Base-by-base conservation (phyloP, 2,329 filamentous ascomycete genomes). In the Calonectria naviculata region DNA sequence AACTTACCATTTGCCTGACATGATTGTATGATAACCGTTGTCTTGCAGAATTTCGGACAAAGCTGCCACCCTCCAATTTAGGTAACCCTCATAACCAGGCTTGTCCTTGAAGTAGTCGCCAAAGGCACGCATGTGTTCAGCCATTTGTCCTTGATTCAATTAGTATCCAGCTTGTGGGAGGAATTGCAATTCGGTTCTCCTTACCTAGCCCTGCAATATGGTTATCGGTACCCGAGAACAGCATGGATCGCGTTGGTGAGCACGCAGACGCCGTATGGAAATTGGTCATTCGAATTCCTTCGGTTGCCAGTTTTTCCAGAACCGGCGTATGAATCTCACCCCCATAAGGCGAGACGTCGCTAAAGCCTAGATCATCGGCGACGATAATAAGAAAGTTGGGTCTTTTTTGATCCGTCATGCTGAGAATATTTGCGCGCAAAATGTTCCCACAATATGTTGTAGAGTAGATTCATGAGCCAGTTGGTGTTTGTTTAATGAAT, bases 191-290 rank as follows among this genome's bases (percentile, higher is more conserved):
- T 80, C 90, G 87, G 52, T 87, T 85, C 74, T 91, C 80, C 71
- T 89, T 88, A 0, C 89, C 89, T 0, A 91, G 81, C 1, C 89
- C 85, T 5, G 85, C 85, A 61, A 88, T 87, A 70, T 88, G 88
- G 73, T 90, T 86, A 71, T 90, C 88, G 1, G 89, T 91, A 9
- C 89, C 89, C 0, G 88, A 89, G 83, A 91, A 86, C 68, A 91
- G 85, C 89, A 91, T 91, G 46, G 87, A 85, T 42, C 89, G 80
- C 4, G 87, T 89, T 5, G 89, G 89, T 63, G 88, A 90, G 78
- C 89, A 91, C 68, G 89, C 89, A 24, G 89, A 87, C 1, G 89
- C 89, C 1, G 88, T 87, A 72, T 91, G 89, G 77, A 90, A 90
- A 69, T 89, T 87, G 0, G 88, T 90, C 70, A 90, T 87, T 2